Evolutionary conservation across 164 flowering plant species (phyloP), one percentile per base, ranked within the genome.

Genomic region (Buxus sempervirens): DNA sequence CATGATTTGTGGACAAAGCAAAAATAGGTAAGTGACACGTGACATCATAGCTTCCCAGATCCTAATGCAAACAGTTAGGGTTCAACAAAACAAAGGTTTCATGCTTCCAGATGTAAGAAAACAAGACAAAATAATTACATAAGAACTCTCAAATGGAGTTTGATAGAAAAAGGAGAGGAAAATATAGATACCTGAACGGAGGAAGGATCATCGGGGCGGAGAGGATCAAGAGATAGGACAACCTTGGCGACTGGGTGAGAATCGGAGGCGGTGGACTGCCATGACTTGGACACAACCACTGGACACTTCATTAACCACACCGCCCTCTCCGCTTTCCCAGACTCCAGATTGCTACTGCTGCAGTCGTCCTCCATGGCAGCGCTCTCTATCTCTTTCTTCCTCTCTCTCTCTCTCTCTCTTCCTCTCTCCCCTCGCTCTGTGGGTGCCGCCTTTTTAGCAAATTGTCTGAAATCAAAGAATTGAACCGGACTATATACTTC

Each of bases 221-320:
- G 88, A 66, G 90, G 90, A 76, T 86, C 88, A 72, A 88, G 71
- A 53, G 88, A 79, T 69, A 85, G 81, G 56, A 82, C 78, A 68
- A 86, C 89, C 63, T 88, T 88, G 54, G 89, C 81, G 58, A 86
- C 49, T 41, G 83, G 84, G 4, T 58, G 75, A 58, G 83, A 57
- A 70, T 75, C 78, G 20, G 86, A 69, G 77, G 56, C 67, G 70
- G 70, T 85, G n/a, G 71, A 60, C 58, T 82, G 64, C 82, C 84
- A 80, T 19, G 83, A 72, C 73, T 81, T 83, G 14, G 88, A 77
- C 28, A 86, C 86, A 0, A 72, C 76, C 63, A 77, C 26, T 0
- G 93, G 90, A 68, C 89, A 85, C 80, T 88, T 88, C 89, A 88
- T 86, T 62, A 88, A 64, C 93, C 93, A 88, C 64, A 86, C 93